Percentiles rank a stretch among this genome's conserved stretches.
phyloP scores from a whole-genome alignment of 2,329 filamentous ascomycete genomes.

The Aureobasidium sp. region DNA sequence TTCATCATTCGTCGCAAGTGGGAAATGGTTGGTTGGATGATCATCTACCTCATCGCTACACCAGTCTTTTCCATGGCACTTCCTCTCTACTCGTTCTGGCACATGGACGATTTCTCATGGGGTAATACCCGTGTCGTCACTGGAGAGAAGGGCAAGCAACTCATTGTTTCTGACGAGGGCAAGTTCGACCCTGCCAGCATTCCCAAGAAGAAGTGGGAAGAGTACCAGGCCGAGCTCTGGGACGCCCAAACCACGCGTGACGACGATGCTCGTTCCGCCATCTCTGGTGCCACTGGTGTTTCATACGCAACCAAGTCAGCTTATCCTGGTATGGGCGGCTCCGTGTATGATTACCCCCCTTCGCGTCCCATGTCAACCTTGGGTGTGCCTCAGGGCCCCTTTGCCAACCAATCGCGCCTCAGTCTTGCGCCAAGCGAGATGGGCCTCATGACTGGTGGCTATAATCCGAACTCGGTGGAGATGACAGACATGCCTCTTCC shows the following conservation, averaged over 20 bases:
- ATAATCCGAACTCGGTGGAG: slow-evolving; percentile 53
- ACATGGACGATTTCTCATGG: slow-evolving; percentile 99
- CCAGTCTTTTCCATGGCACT: slow-evolving; percentile 87
- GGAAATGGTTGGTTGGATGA: slow-evolving; percentile 99
- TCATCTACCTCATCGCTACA: slow-evolving; percentile 86
- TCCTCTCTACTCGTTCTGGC: slow-evolving; percentile 93
- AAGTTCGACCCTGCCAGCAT: slow-evolving; percentile 93
- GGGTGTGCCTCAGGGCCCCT: slow-evolving; percentile 18
- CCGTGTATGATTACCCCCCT: slow-evolving; percentile 55
- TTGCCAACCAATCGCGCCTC: slow-evolving; percentile 55
- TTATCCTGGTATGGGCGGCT: slow-evolving; percentile 38
- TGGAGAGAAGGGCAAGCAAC: slow-evolving; percentile 84
- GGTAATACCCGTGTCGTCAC: slow-evolving; percentile 97
- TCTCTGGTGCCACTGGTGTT: slow-evolving; percentile 62
- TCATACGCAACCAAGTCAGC: slow-evolving; percentile 85
- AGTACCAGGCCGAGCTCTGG: slow-evolving; percentile 97
- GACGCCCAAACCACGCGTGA: slow-evolving; percentile 74
- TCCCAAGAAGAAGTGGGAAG: slow-evolving; percentile 98
- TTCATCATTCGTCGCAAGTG: slow-evolving; percentile 95
- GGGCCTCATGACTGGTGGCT: slow-evolving; percentile 18
- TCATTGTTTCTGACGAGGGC: slow-evolving; percentile 92
- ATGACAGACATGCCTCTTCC: slow-evolving; percentile 69
- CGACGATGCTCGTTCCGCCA: slow-evolving; percentile 72
- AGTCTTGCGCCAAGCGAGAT: slow-evolving; percentile 58
- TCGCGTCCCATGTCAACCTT: slow-evolving; percentile 42